Evolutionary conservation across 176 grass and related monocot genomes (phyloP).

Genomic region (Carex kokanica): DNA sequence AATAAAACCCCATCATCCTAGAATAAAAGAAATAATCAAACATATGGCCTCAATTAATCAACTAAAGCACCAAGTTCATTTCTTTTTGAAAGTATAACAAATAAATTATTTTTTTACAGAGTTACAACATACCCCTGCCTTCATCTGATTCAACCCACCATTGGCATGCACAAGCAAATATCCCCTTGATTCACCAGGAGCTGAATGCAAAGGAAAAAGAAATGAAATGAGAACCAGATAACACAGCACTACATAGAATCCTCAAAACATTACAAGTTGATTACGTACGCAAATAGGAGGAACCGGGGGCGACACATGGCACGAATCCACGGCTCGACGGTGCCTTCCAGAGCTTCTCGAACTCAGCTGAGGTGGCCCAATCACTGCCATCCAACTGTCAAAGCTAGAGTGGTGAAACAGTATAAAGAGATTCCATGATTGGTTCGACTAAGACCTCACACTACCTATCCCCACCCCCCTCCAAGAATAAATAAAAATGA

Average conservation of each 20-base stretch:
- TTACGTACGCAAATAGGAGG: conserved; percentile 40
- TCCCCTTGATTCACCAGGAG: conserved; percentile 45
- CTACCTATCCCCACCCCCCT: neutral
- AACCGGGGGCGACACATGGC: conserved; percentile 53
- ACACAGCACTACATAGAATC: neutral
- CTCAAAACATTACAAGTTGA: neutral
- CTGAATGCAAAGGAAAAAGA: conserved; percentile 30
- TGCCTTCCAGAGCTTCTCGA: conserved; percentile 59
- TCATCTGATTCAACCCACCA: conserved; percentile 94
- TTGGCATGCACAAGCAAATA: conserved; percentile 83
- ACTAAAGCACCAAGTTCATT: neutral
- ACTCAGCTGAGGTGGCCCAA: conserved; percentile 1
- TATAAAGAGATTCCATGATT: conserved; percentile 25
- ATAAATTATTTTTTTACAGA: neutral
- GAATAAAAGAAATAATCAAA: conserved; percentile 16
- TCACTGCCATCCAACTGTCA: conserved; percentile 54
- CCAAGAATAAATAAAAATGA: neutral
- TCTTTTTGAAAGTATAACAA: neutral
- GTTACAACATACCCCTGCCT: conserved; percentile 62
- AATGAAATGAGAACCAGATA: neutral
- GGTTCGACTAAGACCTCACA: neutral
- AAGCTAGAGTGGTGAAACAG: conserved; percentile 52
- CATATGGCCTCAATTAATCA: conserved; percentile 14
- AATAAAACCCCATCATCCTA: neutral
- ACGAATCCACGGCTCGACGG: conserved; percentile 44